A percentile compares a stretch with the other conserved stretches of the same genome.
phyloP scores from a whole-genome alignment of 2,329 filamentous ascomycete genomes.

The Pyrenophora teres region DNA sequence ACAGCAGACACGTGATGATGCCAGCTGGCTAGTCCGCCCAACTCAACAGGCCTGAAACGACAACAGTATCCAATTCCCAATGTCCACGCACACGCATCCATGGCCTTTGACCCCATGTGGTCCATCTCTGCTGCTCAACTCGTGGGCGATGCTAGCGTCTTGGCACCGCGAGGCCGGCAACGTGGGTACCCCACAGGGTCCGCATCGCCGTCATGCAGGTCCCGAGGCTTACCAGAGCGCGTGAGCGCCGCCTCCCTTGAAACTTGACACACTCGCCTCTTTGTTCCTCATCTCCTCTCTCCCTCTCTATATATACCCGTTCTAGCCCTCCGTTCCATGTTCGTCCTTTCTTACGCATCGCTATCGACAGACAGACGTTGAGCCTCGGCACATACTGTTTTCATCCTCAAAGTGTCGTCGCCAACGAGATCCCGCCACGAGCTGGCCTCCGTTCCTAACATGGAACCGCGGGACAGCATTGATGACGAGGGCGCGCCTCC shows the following conservation, averaged over 20 bases:
- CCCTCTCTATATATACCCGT: neutral
- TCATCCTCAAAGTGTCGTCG: conserved; percentile 30
- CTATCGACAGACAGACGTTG: conserved; percentile 22
- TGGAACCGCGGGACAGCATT: conserved; percentile 27
- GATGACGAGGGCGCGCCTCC: conserved; percentile 36
- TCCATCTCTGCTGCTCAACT: neutral
- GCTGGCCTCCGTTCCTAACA: conserved; percentile 33
- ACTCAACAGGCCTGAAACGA: neutral
- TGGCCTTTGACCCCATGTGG: neutral
- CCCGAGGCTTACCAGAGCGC: conserved; percentile 17
- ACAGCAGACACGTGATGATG: too few species aligned
- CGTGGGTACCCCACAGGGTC: conserved; percentile 11
- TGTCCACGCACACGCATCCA: neutral
- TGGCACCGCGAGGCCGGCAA: conserved; percentile 8
- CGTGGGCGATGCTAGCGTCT: neutral
- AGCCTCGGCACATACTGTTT: conserved; percentile 14
- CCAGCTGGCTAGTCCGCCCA: too few species aligned
- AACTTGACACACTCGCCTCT: neutral
- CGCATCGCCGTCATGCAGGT: conserved; percentile 19
- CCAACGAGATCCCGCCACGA: conserved; percentile 40
- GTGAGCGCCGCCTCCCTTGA: neutral
- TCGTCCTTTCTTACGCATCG: conserved; percentile 3
- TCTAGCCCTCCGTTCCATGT: neutral
- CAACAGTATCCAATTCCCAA: neutral
- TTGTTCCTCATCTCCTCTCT: neutral